These are phyloP conservation scores for Arachis hypogaea DNA, from an alignment of 306 rosid species.

Conservation along the genomic window DNA sequence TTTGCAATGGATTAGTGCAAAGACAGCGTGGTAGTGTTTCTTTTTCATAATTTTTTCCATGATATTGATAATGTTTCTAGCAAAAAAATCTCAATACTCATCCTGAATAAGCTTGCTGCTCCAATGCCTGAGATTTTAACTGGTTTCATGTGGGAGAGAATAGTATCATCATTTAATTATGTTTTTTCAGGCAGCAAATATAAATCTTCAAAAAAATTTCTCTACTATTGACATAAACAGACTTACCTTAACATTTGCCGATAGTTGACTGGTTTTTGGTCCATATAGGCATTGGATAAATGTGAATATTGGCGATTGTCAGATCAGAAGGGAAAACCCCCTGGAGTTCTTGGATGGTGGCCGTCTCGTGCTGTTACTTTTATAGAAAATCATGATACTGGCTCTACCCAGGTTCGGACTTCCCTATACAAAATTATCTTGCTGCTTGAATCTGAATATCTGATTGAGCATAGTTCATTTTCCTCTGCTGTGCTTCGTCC, in stretches of 20 bases:
- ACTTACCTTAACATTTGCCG: conserved; percentile 21
- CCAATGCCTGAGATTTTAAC: conserved; percentile 18
- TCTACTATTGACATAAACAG: conserved; percentile 11
- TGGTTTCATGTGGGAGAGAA: conserved; percentile 8
- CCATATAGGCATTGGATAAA: conserved; percentile 68
- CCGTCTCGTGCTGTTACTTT: conserved; percentile 98
- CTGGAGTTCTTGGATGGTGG: conserved; percentile 99
- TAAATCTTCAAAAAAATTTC: background rate
- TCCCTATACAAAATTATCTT: conserved; percentile 15
- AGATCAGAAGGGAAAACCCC: conserved; percentile 89
- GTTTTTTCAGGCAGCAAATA: background rate
- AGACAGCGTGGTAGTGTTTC: background rate
- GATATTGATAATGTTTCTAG: background rate
- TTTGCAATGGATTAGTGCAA: conserved; percentile 1
- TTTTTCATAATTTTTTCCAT: conserved; percentile 8
- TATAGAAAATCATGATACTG: conserved; percentile 98
- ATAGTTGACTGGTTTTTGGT: background rate
- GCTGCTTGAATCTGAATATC: conserved; percentile 1
- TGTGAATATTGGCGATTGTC: conserved; percentile 99
- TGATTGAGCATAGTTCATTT: conserved; percentile 14
- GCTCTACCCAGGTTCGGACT: conserved; percentile 90
- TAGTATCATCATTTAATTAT: conserved; percentile 10
- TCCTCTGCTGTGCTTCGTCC: conserved; percentile 9
- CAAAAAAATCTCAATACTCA: conserved; percentile 17
- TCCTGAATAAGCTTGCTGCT: conserved; percentile 22